Conservation (phyloP, 805 yeast genomes). For the Metschnikowia drakensbergensis region DNA sequence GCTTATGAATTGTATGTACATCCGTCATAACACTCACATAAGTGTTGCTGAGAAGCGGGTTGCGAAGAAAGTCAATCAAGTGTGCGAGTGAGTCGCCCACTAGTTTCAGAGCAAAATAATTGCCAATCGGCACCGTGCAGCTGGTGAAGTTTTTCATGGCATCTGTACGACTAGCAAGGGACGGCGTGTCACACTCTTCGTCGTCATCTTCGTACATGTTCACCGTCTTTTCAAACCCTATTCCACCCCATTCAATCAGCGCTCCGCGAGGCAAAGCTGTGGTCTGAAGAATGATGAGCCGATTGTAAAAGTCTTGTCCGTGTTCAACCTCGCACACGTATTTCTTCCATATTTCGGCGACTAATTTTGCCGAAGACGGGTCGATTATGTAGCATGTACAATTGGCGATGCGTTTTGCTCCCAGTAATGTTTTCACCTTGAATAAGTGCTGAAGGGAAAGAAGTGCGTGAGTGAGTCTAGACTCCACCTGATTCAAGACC, state of each 20-base stretch:
- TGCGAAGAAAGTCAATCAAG: slow-evolving; percentile 11
- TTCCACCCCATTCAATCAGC: slow-evolving; percentile 72
- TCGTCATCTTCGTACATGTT: slow-evolving; percentile 41
- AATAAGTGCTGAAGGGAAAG: slow-evolving; percentile 74
- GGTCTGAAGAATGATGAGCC: slow-evolving; percentile 53
- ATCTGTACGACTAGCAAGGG: not conserved
- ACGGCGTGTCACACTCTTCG: slow-evolving; percentile 1
- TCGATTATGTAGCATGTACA: slow-evolving; percentile 55
- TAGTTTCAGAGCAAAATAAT: slow-evolving; percentile 1
- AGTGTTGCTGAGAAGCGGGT: slow-evolving; percentile 3
- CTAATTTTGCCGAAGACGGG: slow-evolving; percentile 23
- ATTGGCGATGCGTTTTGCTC: slow-evolving; percentile 41
- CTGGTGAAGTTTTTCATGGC: slow-evolving; percentile 3
- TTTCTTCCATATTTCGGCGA: slow-evolving; percentile 42
- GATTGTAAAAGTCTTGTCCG: slow-evolving; percentile 18
- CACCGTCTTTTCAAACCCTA: slow-evolving; percentile 39
- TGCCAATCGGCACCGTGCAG: slow-evolving; percentile 6
- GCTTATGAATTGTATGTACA: slow-evolving; percentile 8
- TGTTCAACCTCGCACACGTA: slow-evolving; percentile 27
- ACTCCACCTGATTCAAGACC: slow-evolving; percentile 34
- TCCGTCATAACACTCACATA: slow-evolving; percentile 12
- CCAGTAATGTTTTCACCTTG: slow-evolving; percentile 55
- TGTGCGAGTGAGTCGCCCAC: slow-evolving; percentile 7
- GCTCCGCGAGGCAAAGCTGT: slow-evolving; percentile 60
- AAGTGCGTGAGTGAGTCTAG: slow-evolving; percentile 32